Evolutionary conservation across 2,329 filamentous ascomycete species (phyloP).

Genomic region (Coniosporium tulheliwenetii): DNA sequence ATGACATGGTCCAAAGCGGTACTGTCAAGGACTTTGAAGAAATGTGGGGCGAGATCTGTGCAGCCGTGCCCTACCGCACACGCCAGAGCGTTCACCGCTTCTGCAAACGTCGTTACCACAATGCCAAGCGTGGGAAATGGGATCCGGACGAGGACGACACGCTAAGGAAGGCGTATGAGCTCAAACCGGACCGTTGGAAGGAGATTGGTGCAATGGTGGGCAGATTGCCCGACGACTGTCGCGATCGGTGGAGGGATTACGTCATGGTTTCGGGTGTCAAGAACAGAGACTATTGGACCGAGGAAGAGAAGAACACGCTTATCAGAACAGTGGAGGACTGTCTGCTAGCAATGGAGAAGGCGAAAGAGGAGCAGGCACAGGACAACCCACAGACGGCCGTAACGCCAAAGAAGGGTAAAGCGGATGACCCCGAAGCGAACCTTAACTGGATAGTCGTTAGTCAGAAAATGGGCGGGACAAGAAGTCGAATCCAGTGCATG

Average conservation of each 20-base stretch:
- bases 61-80: conserved; percentile 16
- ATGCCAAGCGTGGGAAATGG: conserved; percentile 44
- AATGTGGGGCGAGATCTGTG: neutral
- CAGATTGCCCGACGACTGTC: conserved; percentile 48
- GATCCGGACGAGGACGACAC: conserved; percentile 41
- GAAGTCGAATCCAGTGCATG: conserved; percentile 52
- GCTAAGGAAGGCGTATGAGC: conserved; percentile 30
- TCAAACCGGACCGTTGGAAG: conserved; percentile 43
- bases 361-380: conserved; percentile 3
- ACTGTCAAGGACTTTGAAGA: neutral
- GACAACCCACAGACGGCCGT: conserved; percentile 2
- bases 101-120: conserved; percentile 49
- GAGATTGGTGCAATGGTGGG: conserved; percentile 46
- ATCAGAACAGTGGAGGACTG: conserved; percentile 36
- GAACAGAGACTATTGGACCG: conserved; percentile 41
- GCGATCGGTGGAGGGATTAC: conserved; percentile 57
- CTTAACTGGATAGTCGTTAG: conserved; percentile 54
- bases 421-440: conserved; percentile 30
- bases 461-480: conserved; percentile 41
- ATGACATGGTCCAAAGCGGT: neutral
- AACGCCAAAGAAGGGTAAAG: no score
- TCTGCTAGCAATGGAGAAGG: conserved; percentile 31
- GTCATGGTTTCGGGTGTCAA: conserved; percentile 40
- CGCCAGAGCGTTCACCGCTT: conserved; percentile 20
- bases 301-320: conserved; percentile 42